Conservation (phyloP, 1,284 basidiomycete genomes). For the Trametes versicolor region DNA sequence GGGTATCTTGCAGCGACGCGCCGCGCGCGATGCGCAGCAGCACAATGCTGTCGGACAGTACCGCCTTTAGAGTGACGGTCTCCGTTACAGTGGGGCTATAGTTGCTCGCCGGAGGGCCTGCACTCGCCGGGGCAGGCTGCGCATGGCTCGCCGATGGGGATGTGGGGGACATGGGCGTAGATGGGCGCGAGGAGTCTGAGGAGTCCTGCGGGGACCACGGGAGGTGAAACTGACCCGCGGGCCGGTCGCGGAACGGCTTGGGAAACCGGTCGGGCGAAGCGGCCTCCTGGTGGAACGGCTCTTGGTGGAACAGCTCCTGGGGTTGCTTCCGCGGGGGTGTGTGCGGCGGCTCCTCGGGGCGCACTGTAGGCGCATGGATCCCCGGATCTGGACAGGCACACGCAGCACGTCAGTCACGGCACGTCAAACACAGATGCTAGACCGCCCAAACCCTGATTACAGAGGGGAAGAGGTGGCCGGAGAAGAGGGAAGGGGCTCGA, state of each 20-base stretch:
- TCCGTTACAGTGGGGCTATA: conserved; percentile 32
- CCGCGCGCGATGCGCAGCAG: conserved; percentile 62
- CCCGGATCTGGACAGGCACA: conserved; percentile 37
- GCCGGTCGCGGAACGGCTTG: conserved; percentile 45
- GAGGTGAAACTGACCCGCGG: conserved; percentile 46
- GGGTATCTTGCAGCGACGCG: conserved; percentile 58
- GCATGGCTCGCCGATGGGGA: background rate
- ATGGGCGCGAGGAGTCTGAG: conserved; percentile 39
- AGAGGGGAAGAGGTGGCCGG: conserved; percentile 10
- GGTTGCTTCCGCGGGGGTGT: conserved; percentile 24
- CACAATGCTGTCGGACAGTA: conserved; percentile 67
- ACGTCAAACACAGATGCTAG: background rate
- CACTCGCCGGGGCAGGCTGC: background rate
- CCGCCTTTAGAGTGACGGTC: conserved; percentile 70
- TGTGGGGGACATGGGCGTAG: conserved; percentile 3
- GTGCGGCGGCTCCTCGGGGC: conserved; percentile 24
- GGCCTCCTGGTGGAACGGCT: conserved; percentile 29
- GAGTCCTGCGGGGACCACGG: conserved; percentile 40
- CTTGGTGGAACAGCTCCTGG: conserved; percentile 23
- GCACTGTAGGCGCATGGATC: conserved; percentile 31
- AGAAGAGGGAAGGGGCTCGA: conserved; percentile 4
- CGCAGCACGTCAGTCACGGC: conserved; percentile 18
- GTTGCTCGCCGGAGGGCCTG: conserved; percentile 19
- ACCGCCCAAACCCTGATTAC: conserved; percentile 9
- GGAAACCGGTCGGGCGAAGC: conserved; percentile 44